These are phyloP conservation scores for Alternaria sp. DNA, from an alignment of 2,329 filamentous ascomycete genomes.

Conservation along the genomic window DNA sequence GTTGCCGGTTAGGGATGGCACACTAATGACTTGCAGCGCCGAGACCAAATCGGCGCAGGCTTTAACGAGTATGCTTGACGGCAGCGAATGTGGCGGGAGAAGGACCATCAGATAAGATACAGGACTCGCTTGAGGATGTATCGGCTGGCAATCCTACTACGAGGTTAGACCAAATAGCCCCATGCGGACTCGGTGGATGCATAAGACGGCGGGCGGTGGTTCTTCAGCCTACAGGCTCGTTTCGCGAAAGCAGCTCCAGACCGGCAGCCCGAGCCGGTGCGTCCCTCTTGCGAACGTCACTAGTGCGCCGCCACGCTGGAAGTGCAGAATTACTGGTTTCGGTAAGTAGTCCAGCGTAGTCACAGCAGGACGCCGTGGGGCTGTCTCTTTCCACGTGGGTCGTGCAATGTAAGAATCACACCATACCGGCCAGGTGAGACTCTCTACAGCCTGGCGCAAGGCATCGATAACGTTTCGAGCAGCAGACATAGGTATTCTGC, in stretches of 20 bases:
- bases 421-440: not conserved
- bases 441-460: not conserved
- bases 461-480: not conserved
- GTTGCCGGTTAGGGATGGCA: conserved; percentile 11
- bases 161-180: conserved; percentile 3
- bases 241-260: not conserved
- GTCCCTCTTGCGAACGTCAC: conserved; percentile 1
- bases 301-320: not conserved
- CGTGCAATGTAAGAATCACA: not conserved
- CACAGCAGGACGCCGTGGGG: not conserved
- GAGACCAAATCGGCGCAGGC: not conserved
- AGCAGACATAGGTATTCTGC: not conserved
- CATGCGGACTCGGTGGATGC: conserved; percentile 8
- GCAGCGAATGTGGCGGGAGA: conserved; percentile 1
- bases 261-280: not conserved
- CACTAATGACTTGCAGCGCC: conserved; percentile 10
- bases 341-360: conserved; percentile 7
- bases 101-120: conserved; percentile 13
- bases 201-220: not conserved
- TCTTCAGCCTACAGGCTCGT: not conserved
- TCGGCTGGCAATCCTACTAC: conserved; percentile 15
- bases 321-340: conserved; percentile 5
- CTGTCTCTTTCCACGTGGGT: not conserved
- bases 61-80: conserved; percentile 1
- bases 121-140: conserved; percentile 22